These are phyloP conservation scores for Polyporus arcularius DNA, from an alignment of 768 basidiomycete species.

Conservation along the genomic window DNA sequence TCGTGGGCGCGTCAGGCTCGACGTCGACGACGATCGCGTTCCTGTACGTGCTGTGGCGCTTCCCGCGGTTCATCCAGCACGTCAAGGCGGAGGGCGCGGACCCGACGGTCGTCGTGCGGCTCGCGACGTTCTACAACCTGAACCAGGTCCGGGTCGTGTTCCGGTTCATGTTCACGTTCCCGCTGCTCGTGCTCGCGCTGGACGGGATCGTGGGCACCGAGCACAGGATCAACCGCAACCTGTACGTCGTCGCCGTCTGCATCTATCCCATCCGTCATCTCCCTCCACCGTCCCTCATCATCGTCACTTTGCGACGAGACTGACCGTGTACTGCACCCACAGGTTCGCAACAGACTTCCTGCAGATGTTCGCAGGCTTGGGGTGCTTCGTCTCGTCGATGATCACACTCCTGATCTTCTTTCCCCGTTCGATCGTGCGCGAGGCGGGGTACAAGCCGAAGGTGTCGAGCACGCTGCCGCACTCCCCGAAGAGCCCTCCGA, in stretches of 20 bases:
- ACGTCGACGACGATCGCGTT: constrained; percentile 69
- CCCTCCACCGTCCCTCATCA: not conserved
- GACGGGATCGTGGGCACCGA: constrained; percentile 55
- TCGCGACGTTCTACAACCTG: constrained; percentile 74
- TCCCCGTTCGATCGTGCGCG: constrained; percentile 68
- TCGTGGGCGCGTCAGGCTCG: constrained; percentile 67
- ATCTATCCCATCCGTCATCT: not conserved
- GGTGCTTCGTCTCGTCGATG: constrained; percentile 76
- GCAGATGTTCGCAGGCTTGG: constrained; percentile 69
- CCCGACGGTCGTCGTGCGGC: constrained; percentile 70
- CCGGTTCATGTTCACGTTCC: constrained; percentile 72
- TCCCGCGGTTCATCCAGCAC: constrained; percentile 68
- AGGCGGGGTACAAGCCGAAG: constrained; percentile 61
- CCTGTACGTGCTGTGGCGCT: constrained; percentile 68
- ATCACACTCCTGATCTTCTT: constrained; percentile 83
- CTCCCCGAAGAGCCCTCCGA: constrained; percentile 22
- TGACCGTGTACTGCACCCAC: not conserved
- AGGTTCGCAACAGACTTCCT: constrained; percentile 55
- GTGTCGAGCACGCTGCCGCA: constrained; percentile 19
- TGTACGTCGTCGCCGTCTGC: constrained; percentile 45
- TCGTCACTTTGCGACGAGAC: not conserved
- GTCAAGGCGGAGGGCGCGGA: constrained; percentile 76
- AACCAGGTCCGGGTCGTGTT: constrained; percentile 76
- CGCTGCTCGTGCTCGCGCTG: constrained; percentile 63
- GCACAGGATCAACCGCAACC: constrained; percentile 51